Evolutionary conservation across 352 stramenopile species (phyloP).

Genomic region (Phytopythium montanum): DNA sequence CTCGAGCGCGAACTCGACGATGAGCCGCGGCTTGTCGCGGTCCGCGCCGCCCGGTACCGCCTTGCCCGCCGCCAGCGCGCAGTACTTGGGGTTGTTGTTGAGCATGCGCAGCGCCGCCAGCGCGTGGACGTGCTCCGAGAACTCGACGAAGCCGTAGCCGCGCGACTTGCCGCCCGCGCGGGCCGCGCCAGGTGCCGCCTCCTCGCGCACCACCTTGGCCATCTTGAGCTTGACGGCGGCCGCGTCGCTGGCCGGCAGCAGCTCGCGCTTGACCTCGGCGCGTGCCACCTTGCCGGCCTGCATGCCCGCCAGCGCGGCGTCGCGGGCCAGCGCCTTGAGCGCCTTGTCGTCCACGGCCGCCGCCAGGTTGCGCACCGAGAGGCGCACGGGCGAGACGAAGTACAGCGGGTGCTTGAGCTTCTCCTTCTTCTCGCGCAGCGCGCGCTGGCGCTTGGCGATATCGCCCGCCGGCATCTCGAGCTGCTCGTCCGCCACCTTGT

Average conservation of each 20-base stretch:
- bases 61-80: conserved; percentile 52
- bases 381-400: conserved; percentile 94
- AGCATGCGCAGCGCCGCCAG: conserved; percentile 94
- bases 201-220: conserved; percentile 81
- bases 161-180: conserved; percentile 38
- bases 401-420: conserved; percentile 97
- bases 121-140: conserved; percentile 94
- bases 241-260: conserved; percentile 31
- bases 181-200: conserved; percentile 48
- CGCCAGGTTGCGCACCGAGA: conserved; percentile 94
- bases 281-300: conserved; percentile 66
- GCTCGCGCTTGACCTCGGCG: conserved; percentile 77
- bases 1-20: conserved; percentile 88
- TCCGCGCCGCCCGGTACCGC: conserved; percentile 29
- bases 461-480: conserved; percentile 88
- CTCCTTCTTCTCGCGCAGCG: conserved; percentile 94
- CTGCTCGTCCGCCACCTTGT: conserved; percentile 87
- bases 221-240: conserved; percentile 73
- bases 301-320: conserved; percentile 73
- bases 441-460: conserved; percentile 91
- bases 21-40: conserved; percentile 72
- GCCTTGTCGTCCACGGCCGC: conserved; percentile 83
- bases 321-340: conserved; percentile 89
- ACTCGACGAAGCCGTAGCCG: conserved; percentile 87
- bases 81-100: conserved; percentile 97